Evolutionary conservation across 495 filamentous ascomycete genomes (phyloP), one percentile per base, ranked within the genome.

Genomic region (Tuber borchii): DNA sequence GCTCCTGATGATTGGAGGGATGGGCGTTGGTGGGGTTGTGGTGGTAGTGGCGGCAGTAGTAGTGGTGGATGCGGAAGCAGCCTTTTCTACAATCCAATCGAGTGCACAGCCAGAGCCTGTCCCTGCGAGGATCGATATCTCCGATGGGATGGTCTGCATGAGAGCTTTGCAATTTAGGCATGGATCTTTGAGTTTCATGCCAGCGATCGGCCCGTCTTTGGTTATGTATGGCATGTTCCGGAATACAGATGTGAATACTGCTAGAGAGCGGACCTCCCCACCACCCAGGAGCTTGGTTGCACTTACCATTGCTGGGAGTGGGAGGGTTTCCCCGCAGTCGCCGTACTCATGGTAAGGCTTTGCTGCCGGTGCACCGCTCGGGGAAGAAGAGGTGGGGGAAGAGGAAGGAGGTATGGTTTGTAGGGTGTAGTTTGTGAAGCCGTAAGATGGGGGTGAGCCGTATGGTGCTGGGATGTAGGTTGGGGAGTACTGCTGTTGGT

Each of bases 151-250:
- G 26, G 56, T 39, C 45, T 71, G 76, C 72, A 75, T 75, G 10
- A 77, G 46, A 34, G 48, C 46, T 71, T 71, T 61, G 39, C 76
- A 77, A 65, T 77, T 77, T 26, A 74, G 19, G 37, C 72, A 77
- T n/a, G 76, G 72, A 17, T 75, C 45, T 8, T 51, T 68, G 12
- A 77, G 43, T 39, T 45, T 69, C 46, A 73, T 43, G 22, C 72
- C 45, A 5, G 17, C 26, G 19, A 75, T 45, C 6, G 75, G 43
- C 7, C 61, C 72, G 31, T 71, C 72, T 39, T 75, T 73, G 7
- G 68, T n/a, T 20, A 77, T 34, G 14, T 46, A 77, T 14, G 39
- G 26, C 12, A 65, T 45, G 6, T 9, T 17, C 37, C 40, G 69
- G 44, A 75, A n/a, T 34, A 45, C 46, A 5, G 44, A 65, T 43